Percentiles rank a stretch among this genome's conserved stretches.
phyloP scores from a whole-genome alignment of 306 rosid genomes.

The Acacia melanoxylon region DNA sequence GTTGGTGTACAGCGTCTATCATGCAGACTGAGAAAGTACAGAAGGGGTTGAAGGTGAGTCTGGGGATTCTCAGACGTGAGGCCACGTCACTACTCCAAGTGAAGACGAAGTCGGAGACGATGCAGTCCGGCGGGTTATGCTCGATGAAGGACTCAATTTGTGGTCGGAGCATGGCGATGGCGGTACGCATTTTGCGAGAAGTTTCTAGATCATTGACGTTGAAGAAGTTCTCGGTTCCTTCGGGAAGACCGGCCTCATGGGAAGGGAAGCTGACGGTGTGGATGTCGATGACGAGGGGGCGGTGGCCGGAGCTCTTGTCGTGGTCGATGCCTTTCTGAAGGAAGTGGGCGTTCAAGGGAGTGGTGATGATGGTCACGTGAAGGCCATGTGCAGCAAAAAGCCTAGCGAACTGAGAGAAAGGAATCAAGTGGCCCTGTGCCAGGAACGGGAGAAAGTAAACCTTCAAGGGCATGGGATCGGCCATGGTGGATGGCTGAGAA shows the following conservation, averaged over 20 bases:
- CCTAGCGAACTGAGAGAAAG: conserved; percentile 21
- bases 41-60: neutral
- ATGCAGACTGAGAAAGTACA: conserved; percentile 1
- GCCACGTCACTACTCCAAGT: conserved; percentile 11
- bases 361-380: conserved; percentile 27
- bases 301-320: neutral
- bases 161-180: neutral
- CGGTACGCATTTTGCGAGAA: neutral
- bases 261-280: conserved; percentile 11
- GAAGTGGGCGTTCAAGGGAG: neutral
- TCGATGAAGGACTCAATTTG: neutral
- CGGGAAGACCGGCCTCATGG: conserved; percentile 16
- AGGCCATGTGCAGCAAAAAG: conserved; percentile 24
- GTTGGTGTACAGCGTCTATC: neutral
- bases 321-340: neutral
- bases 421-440: conserved; percentile 27
- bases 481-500: neutral
- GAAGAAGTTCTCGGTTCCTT: neutral
- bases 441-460: conserved; percentile 16
- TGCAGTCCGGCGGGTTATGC: conserved; percentile 11
- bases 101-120: neutral
- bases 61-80: neutral
- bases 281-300: neutral
- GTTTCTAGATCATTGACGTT: neutral
- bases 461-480: neutral